These are phyloP conservation scores for Alternaria ethzedia DNA, from an alignment of 2,329 filamentous ascomycete genomes.

Conservation along the genomic window DNA sequence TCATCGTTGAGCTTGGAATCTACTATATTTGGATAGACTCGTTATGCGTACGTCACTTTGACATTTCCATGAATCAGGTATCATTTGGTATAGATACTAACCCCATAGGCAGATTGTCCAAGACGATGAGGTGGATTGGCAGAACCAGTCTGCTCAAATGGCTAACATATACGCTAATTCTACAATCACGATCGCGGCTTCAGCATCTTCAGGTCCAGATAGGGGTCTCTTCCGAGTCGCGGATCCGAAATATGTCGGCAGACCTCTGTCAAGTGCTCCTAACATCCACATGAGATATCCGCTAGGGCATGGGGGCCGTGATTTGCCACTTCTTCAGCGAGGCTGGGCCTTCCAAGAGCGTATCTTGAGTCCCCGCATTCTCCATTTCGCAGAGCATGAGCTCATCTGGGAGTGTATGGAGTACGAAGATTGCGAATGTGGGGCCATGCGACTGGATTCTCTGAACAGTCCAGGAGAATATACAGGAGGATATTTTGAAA, in stretches of 20 bases:
- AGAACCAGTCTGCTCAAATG: neutral
- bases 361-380: constrained; percentile 10
- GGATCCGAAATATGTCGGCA: neutral
- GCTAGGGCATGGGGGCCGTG: no score
- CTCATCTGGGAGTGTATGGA: constrained; percentile 23
- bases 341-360: constrained; percentile 24
- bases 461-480: no score
- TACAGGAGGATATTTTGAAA: no score
- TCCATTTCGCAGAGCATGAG: constrained; percentile 15
- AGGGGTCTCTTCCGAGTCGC: neutral
- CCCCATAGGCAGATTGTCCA: neutral
- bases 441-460: neutral
- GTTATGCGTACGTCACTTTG: neutral
- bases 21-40: constrained; percentile 34
- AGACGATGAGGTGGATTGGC: neutral
- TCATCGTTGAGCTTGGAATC: constrained; percentile 10
- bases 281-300: neutral
- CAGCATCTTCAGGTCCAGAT: neutral
- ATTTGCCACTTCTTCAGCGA: constrained; percentile 1
- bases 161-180: neutral
- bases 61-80: no score
- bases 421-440: neutral
- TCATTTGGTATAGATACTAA: no score
- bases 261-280: neutral
- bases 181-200: neutral